Base-by-base conservation (phyloP, 495 filamentous ascomycete genomes). In the Trichoderma reesei region DNA sequence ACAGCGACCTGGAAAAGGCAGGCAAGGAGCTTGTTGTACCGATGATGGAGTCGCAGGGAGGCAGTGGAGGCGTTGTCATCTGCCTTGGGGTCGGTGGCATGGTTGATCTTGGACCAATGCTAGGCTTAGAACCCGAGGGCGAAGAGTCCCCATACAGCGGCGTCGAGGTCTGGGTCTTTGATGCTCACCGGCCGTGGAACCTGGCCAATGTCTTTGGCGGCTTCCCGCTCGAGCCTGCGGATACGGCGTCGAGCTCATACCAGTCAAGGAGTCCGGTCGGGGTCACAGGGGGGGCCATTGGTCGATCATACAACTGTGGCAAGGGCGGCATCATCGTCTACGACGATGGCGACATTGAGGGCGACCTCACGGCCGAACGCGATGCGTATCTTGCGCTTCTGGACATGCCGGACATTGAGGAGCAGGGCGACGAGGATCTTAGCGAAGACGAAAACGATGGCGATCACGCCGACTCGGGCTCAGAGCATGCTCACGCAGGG, bases 341-440 rank as follows among this genome's bases (percentile, higher is more conserved):
- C 74, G 95, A 98, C 70, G 95, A 98, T 74, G 95, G 93, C 16
- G 94, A 98, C 75, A 94, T 98, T 56, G 89, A 92, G 67, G 90
- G 93, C 62, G 91, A 92, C n/a, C 73, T 98, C 51, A 68, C 67
- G 39, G 78, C 74, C 20, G 92, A 98, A 75, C 77, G 82, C 66
- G 85, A 90, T 59, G 92, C 94, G 44, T 98, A 92, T 68, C 84
- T 88, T 56, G 89, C 86, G 51, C 78, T 98, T 54, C 75, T 87
- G 42, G 86, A 90, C 46, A 98, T 98, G 94, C 92, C 91, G 8
- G 91, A 96, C 59, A 75, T 96, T 37, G 90, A 90, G 64, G 90
- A 93, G 18, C 77, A 85, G 64, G 85, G 79, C 14, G 84, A 86
- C 33, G 79, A 81, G 20, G 78, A 81, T 9, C 81, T 75, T 10